These are phyloP conservation scores for Bryum argenteum DNA, from an alignment of 225 moss, liverwort and hornwort species.

Conservation along the genomic window DNA sequence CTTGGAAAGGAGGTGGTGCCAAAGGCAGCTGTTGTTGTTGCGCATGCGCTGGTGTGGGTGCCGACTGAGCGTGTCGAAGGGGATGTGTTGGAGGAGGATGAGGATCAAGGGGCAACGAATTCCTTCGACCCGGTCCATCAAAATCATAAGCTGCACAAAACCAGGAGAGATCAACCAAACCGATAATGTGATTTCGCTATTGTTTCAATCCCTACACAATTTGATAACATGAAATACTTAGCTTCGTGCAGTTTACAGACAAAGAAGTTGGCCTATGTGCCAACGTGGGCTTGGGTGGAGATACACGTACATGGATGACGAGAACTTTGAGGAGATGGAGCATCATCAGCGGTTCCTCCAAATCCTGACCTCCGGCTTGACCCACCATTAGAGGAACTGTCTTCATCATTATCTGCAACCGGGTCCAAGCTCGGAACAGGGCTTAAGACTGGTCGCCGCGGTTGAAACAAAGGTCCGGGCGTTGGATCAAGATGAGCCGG, in stretches of 20 bases:
- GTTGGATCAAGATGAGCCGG: slow-evolving; percentile 30
- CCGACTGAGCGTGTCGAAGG: slow-evolving; percentile 11
- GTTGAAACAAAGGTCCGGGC: slow-evolving; percentile 14
- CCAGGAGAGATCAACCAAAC: background rate
- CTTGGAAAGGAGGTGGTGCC: slow-evolving; percentile 3
- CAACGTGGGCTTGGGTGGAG: background rate
- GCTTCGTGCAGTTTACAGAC: background rate
- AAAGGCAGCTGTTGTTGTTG: slow-evolving; percentile 14
- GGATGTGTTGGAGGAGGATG: slow-evolving; percentile 12
- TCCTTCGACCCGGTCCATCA: slow-evolving; percentile 12
- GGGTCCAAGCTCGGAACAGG: slow-evolving; percentile 18
- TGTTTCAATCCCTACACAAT: background rate
- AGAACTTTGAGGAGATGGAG: slow-evolving; percentile 14
- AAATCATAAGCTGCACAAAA: slow-evolving; percentile 33
- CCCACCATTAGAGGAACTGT: slow-evolving; percentile 33
- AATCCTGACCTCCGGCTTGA: slow-evolving; percentile 40
- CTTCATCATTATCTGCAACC: slow-evolving; percentile 7
- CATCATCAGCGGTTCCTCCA: background rate
- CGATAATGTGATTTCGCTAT: background rate
- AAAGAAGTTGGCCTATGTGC: background rate
- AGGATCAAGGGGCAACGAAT: slow-evolving; percentile 15
- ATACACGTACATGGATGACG: slow-evolving; percentile 24
- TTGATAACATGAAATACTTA: background rate
- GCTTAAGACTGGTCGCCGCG: slow-evolving; percentile 4
- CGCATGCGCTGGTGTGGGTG: slow-evolving; percentile 7